A percentile compares a stretch with the other conserved stretches of the same genome.
Evolutionary conservation across 495 filamentous ascomycete species (phyloP).

Genomic region (Xylaria longipes): DNA sequence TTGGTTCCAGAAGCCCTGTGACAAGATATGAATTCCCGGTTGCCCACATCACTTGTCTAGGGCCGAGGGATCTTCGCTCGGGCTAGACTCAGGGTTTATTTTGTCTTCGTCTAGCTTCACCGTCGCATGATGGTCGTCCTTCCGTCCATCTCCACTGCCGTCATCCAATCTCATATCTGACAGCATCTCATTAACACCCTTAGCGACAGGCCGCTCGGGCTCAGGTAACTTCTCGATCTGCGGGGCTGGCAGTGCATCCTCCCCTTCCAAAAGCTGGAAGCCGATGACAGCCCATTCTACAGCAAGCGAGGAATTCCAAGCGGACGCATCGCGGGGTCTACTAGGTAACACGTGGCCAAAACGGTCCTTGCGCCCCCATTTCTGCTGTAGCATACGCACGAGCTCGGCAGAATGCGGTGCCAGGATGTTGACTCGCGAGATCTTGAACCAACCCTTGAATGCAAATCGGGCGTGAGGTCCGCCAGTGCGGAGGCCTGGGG

Average conservation of each 20-base stretch:
- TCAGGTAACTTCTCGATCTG: slow-evolving; percentile 26
- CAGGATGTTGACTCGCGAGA: slow-evolving; percentile 34
- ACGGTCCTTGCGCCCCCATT: slow-evolving; percentile 34
- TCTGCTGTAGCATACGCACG: slow-evolving; percentile 34
- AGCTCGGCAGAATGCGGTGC: slow-evolving; percentile 35
- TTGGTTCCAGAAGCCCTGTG: background rate
- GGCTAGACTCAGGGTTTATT: background rate
- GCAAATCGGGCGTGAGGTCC: slow-evolving; percentile 2
- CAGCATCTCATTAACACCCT: slow-evolving; percentile 20
- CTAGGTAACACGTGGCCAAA: slow-evolving; percentile 16
- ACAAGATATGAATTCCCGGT: too few species aligned
- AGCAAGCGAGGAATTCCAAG: slow-evolving; percentile 25
- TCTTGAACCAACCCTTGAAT: slow-evolving; percentile 37
- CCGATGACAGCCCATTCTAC: slow-evolving; percentile 38
- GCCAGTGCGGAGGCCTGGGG: background rate
- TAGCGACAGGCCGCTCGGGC: background rate
- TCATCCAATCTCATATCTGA: slow-evolving; percentile 14
- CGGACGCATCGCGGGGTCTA: slow-evolving; percentile 14
- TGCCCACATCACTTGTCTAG: background rate
- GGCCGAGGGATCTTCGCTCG: background rate
- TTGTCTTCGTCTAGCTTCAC: background rate
- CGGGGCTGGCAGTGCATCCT: slow-evolving; percentile 25
- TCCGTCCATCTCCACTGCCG: background rate
- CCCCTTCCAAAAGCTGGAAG: slow-evolving; percentile 27
- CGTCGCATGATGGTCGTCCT: background rate